Evolutionary conservation across 495 filamentous ascomycete genomes (phyloP), one percentile per base, ranked within the genome.

Genomic region (Penicillium verhagenii): DNA sequence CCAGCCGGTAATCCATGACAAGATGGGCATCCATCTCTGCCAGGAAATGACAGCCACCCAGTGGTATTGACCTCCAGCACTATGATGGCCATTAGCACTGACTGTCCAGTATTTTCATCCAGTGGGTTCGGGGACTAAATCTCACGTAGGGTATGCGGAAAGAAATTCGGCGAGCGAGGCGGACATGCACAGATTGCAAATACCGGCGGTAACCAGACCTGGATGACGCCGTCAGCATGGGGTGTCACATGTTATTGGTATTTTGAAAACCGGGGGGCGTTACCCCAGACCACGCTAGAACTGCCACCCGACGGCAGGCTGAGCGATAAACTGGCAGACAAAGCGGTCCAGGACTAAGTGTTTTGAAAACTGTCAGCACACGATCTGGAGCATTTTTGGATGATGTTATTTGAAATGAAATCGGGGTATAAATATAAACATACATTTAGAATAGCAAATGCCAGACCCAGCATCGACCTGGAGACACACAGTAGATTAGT

Each of bases 1-100:
- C 87, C 87, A 91, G 9, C 88, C 88, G 0, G 85, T 88, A 26
- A 85, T 81, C 81, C 84, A 91, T 10, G 80, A 84, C 6, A 90
- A 70, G 19, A 84, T 67, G 1, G 82, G 82, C 42, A 83, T 81
- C 79, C 79, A 88, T 43, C 64, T 71, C 58, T 74, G 69, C 74
- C 79, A 84, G 19, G 78, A 73, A 51, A 47, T 50, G 10, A 56
- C 53, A 82, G 87, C 86, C 14, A 86, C 87, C 88, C 87, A 91
- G 66, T 89, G 85, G 56, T 90, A 90, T 72, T 89, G 86, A 24
- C 86, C 86, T 55, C 80, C 79, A 51, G 81, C 78, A 11, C 76
- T 78, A 48, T 49, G 25, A 1, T 6, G 18, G 4, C 31, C 25
- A 28, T 55, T 29, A 55, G 52, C 24, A 6, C 11, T 9, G 10